phyloP scores from a whole-genome alignment of 2,329 filamentous ascomycete genomes.

The Fragosphaeria purpurea region DNA sequence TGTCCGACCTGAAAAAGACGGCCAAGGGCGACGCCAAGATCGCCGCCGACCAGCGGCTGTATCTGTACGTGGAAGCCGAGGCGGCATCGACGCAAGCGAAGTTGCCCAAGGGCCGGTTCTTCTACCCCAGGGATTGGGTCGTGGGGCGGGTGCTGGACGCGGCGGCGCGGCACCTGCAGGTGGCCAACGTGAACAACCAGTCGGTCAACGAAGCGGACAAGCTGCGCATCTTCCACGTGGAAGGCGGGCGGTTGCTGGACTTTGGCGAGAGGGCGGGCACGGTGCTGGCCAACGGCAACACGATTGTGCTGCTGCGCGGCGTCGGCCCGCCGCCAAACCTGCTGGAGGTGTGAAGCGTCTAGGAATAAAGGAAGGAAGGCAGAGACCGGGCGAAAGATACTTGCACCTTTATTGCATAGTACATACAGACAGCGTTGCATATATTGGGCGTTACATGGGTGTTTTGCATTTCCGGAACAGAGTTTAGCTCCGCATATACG shows the following conservation, averaged over 20 bases:
- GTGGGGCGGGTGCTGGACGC: constrained; percentile 73
- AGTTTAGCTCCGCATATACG: too few relatives aligned
- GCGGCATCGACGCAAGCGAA: constrained; percentile 77
- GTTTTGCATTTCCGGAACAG: too few relatives aligned
- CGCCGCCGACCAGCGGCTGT: constrained; percentile 73
- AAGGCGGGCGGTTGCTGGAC: constrained; percentile 75
- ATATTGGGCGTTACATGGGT: too few relatives aligned
- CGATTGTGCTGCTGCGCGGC: constrained; percentile 76
- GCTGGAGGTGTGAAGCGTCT: constrained; percentile 40
- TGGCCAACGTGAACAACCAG: constrained; percentile 76
- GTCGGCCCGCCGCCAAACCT: constrained; percentile 70
- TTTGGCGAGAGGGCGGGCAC: constrained; percentile 78
- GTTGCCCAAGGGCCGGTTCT: constrained; percentile 71
- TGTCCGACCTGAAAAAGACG: constrained; percentile 71
- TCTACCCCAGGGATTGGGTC: constrained; percentile 78
- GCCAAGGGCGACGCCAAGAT: constrained; percentile 87
- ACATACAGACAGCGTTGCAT: too few relatives aligned
- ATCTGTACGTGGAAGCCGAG: constrained; percentile 82
- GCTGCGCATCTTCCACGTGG: constrained; percentile 84
- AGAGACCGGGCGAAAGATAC: too few relatives aligned
- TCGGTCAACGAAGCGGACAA: constrained; percentile 66
- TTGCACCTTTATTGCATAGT: too few relatives aligned
- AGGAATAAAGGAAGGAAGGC: neutral
- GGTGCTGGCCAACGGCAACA: constrained; percentile 70
- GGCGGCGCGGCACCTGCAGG: constrained; percentile 65